Conservation (phyloP, 495 filamentous ascomycete genomes). For the Talaromyces nanjingensis region DNA sequence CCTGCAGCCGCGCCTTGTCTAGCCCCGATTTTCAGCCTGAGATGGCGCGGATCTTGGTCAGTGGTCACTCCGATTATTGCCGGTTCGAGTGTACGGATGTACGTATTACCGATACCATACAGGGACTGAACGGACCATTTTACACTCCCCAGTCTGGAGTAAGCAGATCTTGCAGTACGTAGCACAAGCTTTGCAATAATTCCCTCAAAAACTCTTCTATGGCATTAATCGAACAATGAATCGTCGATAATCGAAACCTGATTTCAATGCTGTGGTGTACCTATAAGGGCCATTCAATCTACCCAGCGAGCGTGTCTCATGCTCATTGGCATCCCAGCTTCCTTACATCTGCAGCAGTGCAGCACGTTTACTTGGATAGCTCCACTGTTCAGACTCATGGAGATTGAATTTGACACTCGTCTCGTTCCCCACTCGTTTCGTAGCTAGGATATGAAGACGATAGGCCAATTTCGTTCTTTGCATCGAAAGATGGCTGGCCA, state of each 20-base stretch:
- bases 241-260: not conserved
- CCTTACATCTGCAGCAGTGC: not conserved
- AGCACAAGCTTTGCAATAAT: not conserved
- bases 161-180: not conserved
- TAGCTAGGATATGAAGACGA: not conserved
- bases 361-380: not conserved
- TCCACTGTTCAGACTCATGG: not conserved
- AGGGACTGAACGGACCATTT: not conserved
- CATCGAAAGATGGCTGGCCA: not conserved
- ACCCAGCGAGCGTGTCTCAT: not conserved
- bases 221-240: not conserved
- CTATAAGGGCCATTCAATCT: not conserved
- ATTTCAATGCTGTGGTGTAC: not conserved
- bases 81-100: not conserved
- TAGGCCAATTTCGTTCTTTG: not conserved
- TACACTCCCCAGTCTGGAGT: not conserved
- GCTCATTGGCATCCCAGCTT: not conserved
- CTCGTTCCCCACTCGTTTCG: not conserved
- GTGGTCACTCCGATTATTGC: not conserved
- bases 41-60: not conserved
- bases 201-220: not conserved
- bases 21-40: constrained; percentile 1
- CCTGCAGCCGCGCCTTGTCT: not conserved
- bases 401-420: not conserved
- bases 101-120: not conserved